Evolutionary conservation across 805 yeast genomes (phyloP).

Genomic region (Hemisphaericaspora nanyangensis): DNA sequence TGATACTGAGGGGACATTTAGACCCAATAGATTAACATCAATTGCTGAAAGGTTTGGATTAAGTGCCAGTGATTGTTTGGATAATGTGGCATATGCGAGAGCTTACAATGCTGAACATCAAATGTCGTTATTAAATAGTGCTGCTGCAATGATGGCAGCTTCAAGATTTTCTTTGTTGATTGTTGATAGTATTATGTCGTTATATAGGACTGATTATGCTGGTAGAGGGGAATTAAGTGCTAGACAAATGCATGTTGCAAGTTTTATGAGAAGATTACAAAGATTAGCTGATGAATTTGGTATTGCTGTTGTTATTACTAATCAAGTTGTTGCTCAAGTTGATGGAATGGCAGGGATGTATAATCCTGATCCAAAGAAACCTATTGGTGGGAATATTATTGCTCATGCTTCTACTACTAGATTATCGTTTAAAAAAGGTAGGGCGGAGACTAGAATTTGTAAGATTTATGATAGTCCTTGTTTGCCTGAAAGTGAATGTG

Average conservation of each 20-base stretch:
- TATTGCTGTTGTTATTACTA: constrained; percentile 86
- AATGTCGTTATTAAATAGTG: constrained; percentile 76
- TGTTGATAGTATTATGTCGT: constrained; percentile 97
- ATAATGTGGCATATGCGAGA: constrained; percentile 95
- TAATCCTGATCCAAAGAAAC: constrained; percentile 96
- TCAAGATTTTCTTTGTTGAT: constrained; percentile 84
- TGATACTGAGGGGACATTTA: constrained; percentile 95
- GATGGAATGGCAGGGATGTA: constrained; percentile 81
- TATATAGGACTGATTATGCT: constrained; percentile 88
- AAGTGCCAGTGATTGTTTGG: constrained; percentile 90
- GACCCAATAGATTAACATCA: constrained; percentile 85
- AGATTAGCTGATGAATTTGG: constrained; percentile 97
- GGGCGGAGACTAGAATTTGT: constrained; percentile 89
- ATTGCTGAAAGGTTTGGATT: constrained; percentile 90
- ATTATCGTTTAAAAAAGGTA: constrained; percentile 83
- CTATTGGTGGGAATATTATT: constrained; percentile 96
- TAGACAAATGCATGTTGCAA: constrained; percentile 90
- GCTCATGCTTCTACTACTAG: constrained; percentile 97
- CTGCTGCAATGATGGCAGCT: constrained; percentile 95
- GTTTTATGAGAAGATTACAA: constrained; percentile 86
- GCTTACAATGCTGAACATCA: constrained; percentile 98
- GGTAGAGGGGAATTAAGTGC: constrained; percentile 97
- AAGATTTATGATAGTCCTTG: constrained; percentile 96
- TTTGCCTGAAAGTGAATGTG: constrained; percentile 91
- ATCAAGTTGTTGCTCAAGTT: constrained; percentile 97